Evolutionary conservation across 1,284 basidiomycete genomes (phyloP).

Genomic region (Waitea zeae): DNA sequence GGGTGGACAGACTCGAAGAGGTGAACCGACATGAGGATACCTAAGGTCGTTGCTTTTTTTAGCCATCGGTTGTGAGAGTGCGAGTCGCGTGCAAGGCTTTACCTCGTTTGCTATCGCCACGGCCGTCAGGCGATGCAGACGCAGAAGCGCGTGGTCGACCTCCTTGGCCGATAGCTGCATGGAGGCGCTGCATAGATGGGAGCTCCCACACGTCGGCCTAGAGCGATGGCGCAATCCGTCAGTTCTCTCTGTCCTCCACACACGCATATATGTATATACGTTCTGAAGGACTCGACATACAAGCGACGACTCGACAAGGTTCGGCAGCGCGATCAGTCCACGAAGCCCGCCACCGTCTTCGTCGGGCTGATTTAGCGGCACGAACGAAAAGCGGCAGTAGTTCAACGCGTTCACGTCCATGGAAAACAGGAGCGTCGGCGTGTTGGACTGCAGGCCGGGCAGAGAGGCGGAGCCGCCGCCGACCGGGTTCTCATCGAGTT

Average conservation of each 20-base stretch:
- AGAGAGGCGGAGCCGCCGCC: too few species aligned
- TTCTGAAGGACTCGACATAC: constrained; percentile 25
- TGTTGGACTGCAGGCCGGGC: too few species aligned
- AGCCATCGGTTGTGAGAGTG: neutral
- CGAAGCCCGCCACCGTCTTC: constrained; percentile 9
- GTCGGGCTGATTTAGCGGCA: constrained; percentile 14
- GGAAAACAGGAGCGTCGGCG: constrained; percentile 39
- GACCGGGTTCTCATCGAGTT: constrained; percentile 30
- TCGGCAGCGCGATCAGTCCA: constrained; percentile 64
- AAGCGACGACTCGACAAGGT: constrained; percentile 72
- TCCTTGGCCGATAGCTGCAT: constrained; percentile 65
- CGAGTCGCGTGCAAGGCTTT: constrained; percentile 6
- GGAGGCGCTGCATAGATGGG: constrained; percentile 42
- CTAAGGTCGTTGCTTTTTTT: constrained; percentile 19
- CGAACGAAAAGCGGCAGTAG: constrained; percentile 67
- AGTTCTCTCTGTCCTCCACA: too few species aligned
- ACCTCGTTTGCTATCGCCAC: constrained; percentile 26
- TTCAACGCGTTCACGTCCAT: constrained; percentile 82
- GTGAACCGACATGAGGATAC: constrained; percentile 77
- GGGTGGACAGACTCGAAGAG: constrained; percentile 25
- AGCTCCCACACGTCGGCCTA: constrained; percentile 73
- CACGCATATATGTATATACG: neutral
- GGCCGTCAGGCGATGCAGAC: constrained; percentile 22
- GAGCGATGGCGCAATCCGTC: too few species aligned
- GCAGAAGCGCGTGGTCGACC: too few species aligned